Evolutionary conservation across 306 rosid species (phyloP), one percentile per base, ranked within the genome.

Genomic region (Pyrus pyrifolia): DNA sequence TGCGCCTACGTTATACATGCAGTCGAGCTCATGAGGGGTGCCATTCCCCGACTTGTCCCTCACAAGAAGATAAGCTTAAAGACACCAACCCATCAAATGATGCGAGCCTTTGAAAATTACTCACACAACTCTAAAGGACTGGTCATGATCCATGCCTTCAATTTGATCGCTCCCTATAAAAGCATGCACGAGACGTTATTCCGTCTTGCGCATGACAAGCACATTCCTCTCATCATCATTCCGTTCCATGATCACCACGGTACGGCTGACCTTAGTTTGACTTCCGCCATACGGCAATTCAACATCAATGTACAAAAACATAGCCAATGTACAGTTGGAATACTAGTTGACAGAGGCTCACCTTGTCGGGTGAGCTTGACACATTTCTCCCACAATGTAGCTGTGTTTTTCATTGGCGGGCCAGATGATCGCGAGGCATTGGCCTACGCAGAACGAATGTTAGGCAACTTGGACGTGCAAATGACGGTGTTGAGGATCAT

Each of bases 281-380:
- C 63, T 73, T 89, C 21, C 78, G 85, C 45, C 68, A 70, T 73
- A 81, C 87, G 84, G 53, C 87, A 85, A 17, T 80, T 91, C 22
- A 86, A 88, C 86, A 79, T 78, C 53, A 88, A 83, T 38, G 91
- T 89, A 21, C 90, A 89, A 14, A 91, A 86, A 23, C 85, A 85
- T 71, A 90, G 97, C 31, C 93, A 94, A 60, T 93, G 98, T 80
- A 88, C 97, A 0, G 93, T 91, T 38, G 97, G 96, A 1, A 77
- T 91, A 55, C 91, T 93, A 0, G 70, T 91, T 2, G 89, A 93
- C 60, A 87, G 84, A 8, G 93, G 90, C 8, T 81, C 62, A 40
- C 84, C 76, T 45, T 73, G 70, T 62, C 77, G 77, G 84, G 78
- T 77, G 58, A 45, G 81, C 65, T 9, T 72, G 59, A n/a, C 78